Conservation (phyloP, 2,329 filamentous ascomycete genomes). For the Tympanopsis confertula region DNA sequence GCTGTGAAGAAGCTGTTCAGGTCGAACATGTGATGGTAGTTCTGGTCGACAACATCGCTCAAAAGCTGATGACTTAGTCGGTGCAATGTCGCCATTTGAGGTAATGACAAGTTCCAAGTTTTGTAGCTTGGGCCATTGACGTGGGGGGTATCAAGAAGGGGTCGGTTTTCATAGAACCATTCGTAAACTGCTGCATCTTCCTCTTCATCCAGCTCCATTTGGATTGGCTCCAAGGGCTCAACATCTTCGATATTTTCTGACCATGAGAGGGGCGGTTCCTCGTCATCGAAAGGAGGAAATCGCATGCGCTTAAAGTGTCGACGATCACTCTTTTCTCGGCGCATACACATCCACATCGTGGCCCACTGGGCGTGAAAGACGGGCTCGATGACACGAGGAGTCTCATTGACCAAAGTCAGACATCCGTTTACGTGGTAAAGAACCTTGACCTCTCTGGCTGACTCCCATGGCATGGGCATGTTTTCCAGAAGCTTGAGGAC, state of each 20-base stretch:
- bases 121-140: constrained; percentile 97
- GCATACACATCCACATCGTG: constrained; percentile 98
- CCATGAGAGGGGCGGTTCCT: constrained; percentile 94
- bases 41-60: constrained; percentile 86
- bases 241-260: constrained; percentile 98
- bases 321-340: constrained; percentile 91
- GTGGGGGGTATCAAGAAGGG: constrained; percentile 79
- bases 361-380: constrained; percentile 98
- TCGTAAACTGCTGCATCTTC: constrained; percentile 87
- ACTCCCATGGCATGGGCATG: constrained; percentile 99
- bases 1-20: constrained; percentile 88
- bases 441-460: constrained; percentile 88
- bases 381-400: constrained; percentile 89
- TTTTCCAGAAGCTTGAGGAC: constrained; percentile 96
- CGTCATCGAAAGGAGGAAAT: constrained; percentile 96
- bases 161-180: constrained; percentile 94
- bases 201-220: constrained; percentile 92
- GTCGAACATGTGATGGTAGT: constrained; percentile 97
- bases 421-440: constrained; percentile 98
- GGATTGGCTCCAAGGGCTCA: constrained; percentile 90
- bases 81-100: constrained; percentile 92
- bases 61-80: constrained; percentile 82
- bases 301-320: constrained; percentile 97
- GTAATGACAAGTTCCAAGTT: constrained; percentile 81
- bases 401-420: constrained; percentile 91